These are phyloP conservation scores for Lactarius pseudohatsudake DNA, from an alignment of 768 basidiomycete genomes.

Conservation along the genomic window DNA sequence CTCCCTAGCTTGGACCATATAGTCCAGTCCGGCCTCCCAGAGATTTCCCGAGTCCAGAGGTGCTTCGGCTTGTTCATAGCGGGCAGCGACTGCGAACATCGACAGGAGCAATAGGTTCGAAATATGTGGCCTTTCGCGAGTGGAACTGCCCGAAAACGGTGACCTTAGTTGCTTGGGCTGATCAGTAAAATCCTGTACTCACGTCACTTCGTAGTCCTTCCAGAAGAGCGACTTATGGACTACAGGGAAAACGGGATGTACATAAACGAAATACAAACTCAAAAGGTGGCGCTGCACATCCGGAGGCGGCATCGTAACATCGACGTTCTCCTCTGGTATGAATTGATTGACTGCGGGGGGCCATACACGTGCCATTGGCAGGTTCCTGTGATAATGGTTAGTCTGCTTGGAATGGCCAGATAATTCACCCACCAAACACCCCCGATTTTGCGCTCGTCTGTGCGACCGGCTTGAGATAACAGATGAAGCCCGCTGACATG, in stretches of 20 bases:
- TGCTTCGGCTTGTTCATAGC: constrained; percentile 56
- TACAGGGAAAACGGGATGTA: constrained; percentile 82
- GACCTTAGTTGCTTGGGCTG: neutral
- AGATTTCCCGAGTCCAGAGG: constrained; percentile 51
- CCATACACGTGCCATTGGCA: constrained; percentile 78
- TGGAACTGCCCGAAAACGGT: constrained; percentile 45
- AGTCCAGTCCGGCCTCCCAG: constrained; percentile 69
- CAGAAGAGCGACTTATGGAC: constrained; percentile 73
- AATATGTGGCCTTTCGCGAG: constrained; percentile 46
- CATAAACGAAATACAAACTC: constrained; percentile 76
- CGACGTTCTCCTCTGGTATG: constrained; percentile 45
- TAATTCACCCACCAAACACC: constrained; percentile 56
- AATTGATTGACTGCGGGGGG: constrained; percentile 52
- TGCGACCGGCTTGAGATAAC: constrained; percentile 62
- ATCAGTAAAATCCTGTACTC: neutral
- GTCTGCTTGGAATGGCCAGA: neutral
- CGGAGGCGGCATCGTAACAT: constrained; percentile 56
- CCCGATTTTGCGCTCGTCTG: constrained; percentile 66
- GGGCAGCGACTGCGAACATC: constrained; percentile 80
- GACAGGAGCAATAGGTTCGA: constrained; percentile 71
- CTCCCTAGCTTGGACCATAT: constrained; percentile 58
- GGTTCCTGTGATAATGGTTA: constrained; percentile 44
- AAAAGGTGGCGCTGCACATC: constrained; percentile 67
- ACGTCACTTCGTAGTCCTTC: constrained; percentile 48
- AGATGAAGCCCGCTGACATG: constrained; percentile 74